Evolutionary conservation across 805 yeast genomes (phyloP).

Genomic region (Yarrowia osloensis): DNA sequence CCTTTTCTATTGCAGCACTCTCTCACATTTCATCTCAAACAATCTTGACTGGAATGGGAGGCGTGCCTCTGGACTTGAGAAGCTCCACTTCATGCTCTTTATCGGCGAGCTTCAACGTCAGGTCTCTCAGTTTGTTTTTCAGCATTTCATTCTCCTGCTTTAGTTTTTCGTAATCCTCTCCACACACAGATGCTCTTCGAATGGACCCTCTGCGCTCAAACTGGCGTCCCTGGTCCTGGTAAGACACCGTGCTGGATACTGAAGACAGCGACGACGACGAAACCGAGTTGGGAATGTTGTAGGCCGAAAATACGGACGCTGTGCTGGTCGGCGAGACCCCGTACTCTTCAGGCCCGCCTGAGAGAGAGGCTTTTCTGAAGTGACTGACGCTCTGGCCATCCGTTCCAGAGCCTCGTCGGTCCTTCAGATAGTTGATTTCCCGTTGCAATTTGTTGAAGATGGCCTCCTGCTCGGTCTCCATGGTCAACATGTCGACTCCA

Average conservation of each 20-base stretch:
- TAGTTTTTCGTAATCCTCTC: constrained; percentile 34
- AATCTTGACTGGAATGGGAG: constrained; percentile 17
- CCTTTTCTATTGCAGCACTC: background rate
- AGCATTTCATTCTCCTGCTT: constrained; percentile 39
- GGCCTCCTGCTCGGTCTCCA: constrained; percentile 78
- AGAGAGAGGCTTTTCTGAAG: constrained; percentile 39
- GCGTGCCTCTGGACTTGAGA: background rate
- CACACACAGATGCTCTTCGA: constrained; percentile 35
- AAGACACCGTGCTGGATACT: constrained; percentile 20
- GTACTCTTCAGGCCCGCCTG: constrained; percentile 34
- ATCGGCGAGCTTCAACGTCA: constrained; percentile 35
- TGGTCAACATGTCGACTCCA: constrained; percentile 32
- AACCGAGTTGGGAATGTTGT: constrained; percentile 34
- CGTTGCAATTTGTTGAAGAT: constrained; percentile 66
- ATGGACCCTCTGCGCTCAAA: constrained; percentile 33
- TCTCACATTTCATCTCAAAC: background rate
- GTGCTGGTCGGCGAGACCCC: constrained; percentile 30
- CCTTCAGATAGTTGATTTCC: constrained; percentile 57
- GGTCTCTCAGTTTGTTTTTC: constrained; percentile 40
- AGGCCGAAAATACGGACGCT: constrained; percentile 19
- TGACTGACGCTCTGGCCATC: constrained; percentile 40
- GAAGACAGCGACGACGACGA: constrained; percentile 32
- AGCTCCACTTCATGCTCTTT: constrained; percentile 23
- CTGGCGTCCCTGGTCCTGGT: constrained; percentile 35
- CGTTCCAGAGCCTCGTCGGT: constrained; percentile 41